Base-by-base conservation (phyloP, 805 yeast genomes). In the Candida boleticola region DNA sequence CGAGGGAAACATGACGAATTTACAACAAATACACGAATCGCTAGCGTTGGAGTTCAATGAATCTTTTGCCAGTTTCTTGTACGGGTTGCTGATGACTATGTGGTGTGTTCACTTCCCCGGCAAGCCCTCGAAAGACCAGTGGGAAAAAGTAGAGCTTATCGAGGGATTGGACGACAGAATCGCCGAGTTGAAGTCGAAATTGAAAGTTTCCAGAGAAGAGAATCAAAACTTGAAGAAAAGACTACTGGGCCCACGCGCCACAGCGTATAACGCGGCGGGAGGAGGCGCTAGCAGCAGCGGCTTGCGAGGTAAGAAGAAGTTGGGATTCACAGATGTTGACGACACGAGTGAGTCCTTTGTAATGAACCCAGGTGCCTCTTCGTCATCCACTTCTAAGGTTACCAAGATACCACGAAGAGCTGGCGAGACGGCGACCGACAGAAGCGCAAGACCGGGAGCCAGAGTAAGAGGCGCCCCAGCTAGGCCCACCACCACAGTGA, bases 21-120 rank as follows among this genome's bases (percentile, higher is more conserved):
- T 88, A 29, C 77, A 77, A 40, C 63, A 61, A 39, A 74, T 83
- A 9, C 89, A 88, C 60, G 77, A 80, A 34, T 77, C 79, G 4
- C 61, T 89, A 17, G 71, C 74, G 2, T 66, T 71, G 22, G 62
- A 63, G 20, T 83, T 89, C 60, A 88, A 88, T 56, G 97, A 89
- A 60, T 77, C 88, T 2, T 79, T 89, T 52, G 81, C 87, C 1
- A 71, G 90, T 30, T 81, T 89, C 41, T 57, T 89, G 40, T 87
- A 85, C 54, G 96, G 96, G 1, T 63, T 89, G 38, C 79, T 84
- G 56, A 80, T 88, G 61, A 88, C 89, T 54, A 90, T 95, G 47
- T 89, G 93, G 83, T 86, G 96, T 62, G 85, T 85, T 21, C 89
- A 85, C 54, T 86, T 86, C 52, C 73, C 71, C 1, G 68, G 66